Base-by-base conservation (phyloP, 495 filamentous ascomycete species). In the Xylaria acuta region DNA sequence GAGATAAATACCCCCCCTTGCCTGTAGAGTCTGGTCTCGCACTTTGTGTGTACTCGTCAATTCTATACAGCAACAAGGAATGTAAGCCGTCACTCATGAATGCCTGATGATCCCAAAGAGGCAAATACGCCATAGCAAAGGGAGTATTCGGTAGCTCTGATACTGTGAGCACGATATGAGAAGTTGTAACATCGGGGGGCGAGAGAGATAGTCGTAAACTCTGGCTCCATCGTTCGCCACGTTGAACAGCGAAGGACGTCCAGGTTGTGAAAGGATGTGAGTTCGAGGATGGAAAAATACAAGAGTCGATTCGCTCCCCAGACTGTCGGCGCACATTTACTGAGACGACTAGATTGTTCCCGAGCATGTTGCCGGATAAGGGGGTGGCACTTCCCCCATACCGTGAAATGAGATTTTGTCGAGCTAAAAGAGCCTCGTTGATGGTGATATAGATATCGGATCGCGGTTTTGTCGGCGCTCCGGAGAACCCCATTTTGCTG, bases 401-500 rank as follows among this genome's bases (percentile, higher is more conserved):
- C 74, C 97, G 89, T 41, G 93, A 92, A 5, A 99, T 84, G 14
- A 95, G 82, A 3, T 93, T 93, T 71, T 95, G 92, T 45, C 89
- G 85, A 43, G 92, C 90, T 3, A 99, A 81, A 18, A 88, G 85
- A 0, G 94, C 91, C 74, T 93, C 90, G 47, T 88, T 88, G 64
- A 99, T 79, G 0, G 93, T 97, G 30, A 99, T 79, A 78, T 98
- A 99, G 60, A 99, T 98, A 77, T 99, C 96, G 16, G 93, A 97
- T 73, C 96, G 84, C 11, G 93, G 87, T 75, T 92, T 93, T 0
- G 92, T 93, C 1, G 96, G 96, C 9, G 94, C 95, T 25, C 94
- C 94, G 3, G 96, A 91, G 81, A 99, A 99, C n/a, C 94, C 95
- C 75, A 97, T 94, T 79, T 95, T 94, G 73, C 86, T 88, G 7